A percentile compares a stretch with the other conserved stretches of the same genome.
Evolutionary conservation across 495 filamentous ascomycete species (phyloP).

Genomic region (Aspergillus coremiiformis): DNA sequence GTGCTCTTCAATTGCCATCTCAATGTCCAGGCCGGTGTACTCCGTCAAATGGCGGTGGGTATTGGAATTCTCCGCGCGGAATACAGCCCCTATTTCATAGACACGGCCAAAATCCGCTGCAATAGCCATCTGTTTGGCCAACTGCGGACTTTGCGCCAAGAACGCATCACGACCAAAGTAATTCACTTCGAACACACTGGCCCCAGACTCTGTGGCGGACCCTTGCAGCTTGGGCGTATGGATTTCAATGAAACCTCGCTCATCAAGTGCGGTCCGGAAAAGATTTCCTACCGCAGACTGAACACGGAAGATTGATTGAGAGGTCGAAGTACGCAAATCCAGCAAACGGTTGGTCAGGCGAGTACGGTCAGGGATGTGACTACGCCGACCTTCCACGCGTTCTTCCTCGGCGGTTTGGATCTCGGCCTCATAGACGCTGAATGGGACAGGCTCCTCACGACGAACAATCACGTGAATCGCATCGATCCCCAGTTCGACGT

Average conservation of each 20-base stretch:
- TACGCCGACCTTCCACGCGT: constrained; percentile 36
- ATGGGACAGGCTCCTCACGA: constrained; percentile 51
- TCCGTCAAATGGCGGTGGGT: constrained; percentile 93
- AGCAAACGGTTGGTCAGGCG: constrained; percentile 78
- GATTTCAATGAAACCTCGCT: constrained; percentile 74
- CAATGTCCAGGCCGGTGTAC: constrained; percentile 90
- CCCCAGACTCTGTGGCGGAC: constrained; percentile 81
- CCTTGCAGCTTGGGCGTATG: constrained; percentile 85
- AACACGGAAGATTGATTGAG: constrained; percentile 81
- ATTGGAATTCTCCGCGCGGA: constrained; percentile 91
- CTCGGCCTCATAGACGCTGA: constrained; percentile 59
- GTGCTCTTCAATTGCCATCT: constrained; percentile 89
- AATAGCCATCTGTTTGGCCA: constrained; percentile 93
- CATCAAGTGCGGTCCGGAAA: constrained; percentile 67
- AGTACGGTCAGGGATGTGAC: constrained; percentile 60
- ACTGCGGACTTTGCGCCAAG: constrained; percentile 83
- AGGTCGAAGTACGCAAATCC: constrained; percentile 76
- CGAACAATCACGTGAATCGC: constrained; percentile 48
- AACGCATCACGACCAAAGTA: constrained; percentile 81
- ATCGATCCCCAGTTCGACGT: constrained; percentile 43
- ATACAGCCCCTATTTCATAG: constrained; percentile 82
- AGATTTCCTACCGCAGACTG: constrained; percentile 65
- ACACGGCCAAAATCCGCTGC: constrained; percentile 82
- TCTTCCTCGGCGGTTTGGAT: constrained; percentile 42
- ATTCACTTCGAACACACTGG: constrained; percentile 80